These are phyloP conservation scores for Diaporthe amygdali DNA, from an alignment of 2,329 filamentous ascomycete genomes.

Conservation along the genomic window DNA sequence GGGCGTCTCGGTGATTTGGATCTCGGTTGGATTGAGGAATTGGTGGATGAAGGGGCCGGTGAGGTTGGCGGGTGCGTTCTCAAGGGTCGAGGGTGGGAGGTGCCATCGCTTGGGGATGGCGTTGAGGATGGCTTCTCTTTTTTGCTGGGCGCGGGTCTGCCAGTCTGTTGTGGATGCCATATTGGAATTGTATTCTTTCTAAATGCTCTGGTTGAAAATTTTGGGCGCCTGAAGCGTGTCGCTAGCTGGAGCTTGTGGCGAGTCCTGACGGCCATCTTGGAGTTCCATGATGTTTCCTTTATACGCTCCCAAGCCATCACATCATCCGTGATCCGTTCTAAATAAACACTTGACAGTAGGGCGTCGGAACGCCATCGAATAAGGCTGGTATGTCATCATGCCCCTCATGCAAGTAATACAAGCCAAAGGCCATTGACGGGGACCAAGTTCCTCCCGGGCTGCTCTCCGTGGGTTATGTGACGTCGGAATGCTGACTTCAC, in stretches of 20 bases:
- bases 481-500: not conserved
- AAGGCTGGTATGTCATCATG: not conserved
- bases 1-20: conserved; percentile 9
- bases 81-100: not conserved
- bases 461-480: not conserved
- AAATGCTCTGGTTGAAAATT: not conserved
- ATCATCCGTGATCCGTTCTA: not conserved
- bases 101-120: not conserved
- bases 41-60: not conserved
- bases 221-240: not conserved
- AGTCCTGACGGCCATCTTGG: not conserved
- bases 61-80: not conserved
- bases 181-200: not conserved
- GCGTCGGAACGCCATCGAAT: not conserved
- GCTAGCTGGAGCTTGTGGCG: not conserved
- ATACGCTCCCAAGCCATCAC: not conserved
- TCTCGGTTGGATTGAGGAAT: not conserved
- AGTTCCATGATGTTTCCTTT: not conserved
- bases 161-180: not conserved
- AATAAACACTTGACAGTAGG: not conserved
- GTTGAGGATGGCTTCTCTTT: not conserved
- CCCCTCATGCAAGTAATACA: not conserved
- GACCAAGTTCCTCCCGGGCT: not conserved
- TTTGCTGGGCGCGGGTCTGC: not conserved
- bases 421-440: not conserved